Base-by-base conservation (phyloP, 768 basidiomycete species). In the Hericium alpestre region DNA sequence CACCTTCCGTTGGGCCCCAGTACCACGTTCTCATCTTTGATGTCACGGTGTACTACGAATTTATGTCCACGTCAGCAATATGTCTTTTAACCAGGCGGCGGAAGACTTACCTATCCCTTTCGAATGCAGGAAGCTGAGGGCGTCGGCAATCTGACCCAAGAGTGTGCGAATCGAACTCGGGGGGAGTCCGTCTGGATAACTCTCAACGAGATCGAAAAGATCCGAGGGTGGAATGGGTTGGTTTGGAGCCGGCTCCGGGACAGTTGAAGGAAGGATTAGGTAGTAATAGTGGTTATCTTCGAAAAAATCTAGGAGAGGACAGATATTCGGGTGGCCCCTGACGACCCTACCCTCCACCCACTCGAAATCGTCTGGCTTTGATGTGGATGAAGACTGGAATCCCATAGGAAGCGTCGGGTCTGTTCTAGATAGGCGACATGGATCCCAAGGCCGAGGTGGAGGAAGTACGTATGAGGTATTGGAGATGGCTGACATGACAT, bases 271-370 rank as follows among this genome's bases (percentile, higher is more conserved):
- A 54, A 97, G 76, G 51, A 97, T 85, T 65, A 97, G 80, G 70
- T 97, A 96, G 69, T 98, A 99, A 67, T 90, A 96, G 71, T 96
- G 90, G 55, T 79, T 83, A 66, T 98, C 95, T 70, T 98, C 95
- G 68, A 97, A 98, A 69, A 95, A 99, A 68, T 98, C 95, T 53
- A 94, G 77, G 37, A 99, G 76, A 23, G 90, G 89, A 67, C 93
- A 93, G 55, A 99, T 91, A 67, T 94, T 95, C 4, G 95, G 94
- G 68, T 97, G 95, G 2, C 94, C 94, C 65, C 88, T 85, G 56
- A 89, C 80, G 7, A 80, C 69, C 56, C 80, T 82, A 50, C 83
- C 85, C 65, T 84, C 84, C 54, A 79, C 70, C 90, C 90, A 91
- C 43, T 72, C 72, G 38, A 74, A 70, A 50, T 73, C 63, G 39